Evolutionary conservation across 208 protist species (phyloP), one percentile per base, ranked within the genome.

Genomic region (Acanthamoeba sp.): DNA sequence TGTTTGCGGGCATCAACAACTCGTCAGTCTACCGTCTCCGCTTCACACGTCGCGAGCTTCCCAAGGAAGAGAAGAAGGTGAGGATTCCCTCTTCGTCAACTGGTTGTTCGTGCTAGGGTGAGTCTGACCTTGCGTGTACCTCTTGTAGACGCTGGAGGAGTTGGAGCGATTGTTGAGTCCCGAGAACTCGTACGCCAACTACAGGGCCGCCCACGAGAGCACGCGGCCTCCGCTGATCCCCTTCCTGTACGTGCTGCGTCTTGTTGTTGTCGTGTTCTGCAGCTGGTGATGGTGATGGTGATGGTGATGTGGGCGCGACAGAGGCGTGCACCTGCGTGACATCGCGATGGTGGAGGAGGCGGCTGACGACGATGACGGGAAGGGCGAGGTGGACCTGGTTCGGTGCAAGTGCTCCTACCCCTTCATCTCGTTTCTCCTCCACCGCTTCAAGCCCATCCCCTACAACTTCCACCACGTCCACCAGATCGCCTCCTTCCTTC

Each of bases 381-480:
- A 36, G 14, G 80, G 48, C 3, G 52, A 50, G 84, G 36, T 91
- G 27, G 57, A 91, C 84, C 71, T 91, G 42, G 57, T 50, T 10
- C 4, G 38, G 50, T 71, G 84, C 48, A 4, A 36, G 10, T 71
- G 52, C n/a, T 45, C 40, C 18, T 66, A 24, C 7, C 20, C 27
- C 14, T 18, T 91, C 84, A 71, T 91, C 84, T 14, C n/a, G 22
- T 22, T 64, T 55, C 32, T 48, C 32, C 84, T 91, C 1, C 59
- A 34, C 55, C 48, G 52, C 52, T 71, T 73, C 40, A 22, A 91
- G 38, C n/a, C 36, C 27, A n/a, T 71, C 2, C 84, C 84, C 9
- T 91, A 45, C 57, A 91, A 91, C 84, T 91, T 91, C 57, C 84
- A 91, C 36, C 52, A 69, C 84, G 84, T 91, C 36, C 84, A 91